A percentile compares a stretch with the other conserved stretches of the same genome.
These are phyloP conservation scores for Candida railenensis DNA, from an alignment of 805 yeast species.

Conservation along the genomic window DNA sequence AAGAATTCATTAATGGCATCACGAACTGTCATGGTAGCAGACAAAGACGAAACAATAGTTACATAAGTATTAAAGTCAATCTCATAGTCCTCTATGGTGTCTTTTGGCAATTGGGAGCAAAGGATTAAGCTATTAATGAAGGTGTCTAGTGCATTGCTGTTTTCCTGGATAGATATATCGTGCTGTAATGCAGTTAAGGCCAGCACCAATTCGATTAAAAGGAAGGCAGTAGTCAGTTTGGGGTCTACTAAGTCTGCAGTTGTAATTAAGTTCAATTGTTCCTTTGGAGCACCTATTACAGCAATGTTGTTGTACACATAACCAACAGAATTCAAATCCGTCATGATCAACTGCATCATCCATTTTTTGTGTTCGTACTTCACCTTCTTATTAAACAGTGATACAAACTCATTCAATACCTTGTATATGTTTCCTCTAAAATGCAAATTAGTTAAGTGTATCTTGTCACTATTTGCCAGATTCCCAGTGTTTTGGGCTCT, in stretches of 20 bases:
- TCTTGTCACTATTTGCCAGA: background rate
- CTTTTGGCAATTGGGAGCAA: conserved; percentile 42
- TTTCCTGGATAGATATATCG: conserved; percentile 17
- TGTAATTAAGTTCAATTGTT: conserved; percentile 4
- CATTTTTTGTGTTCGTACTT: conserved; percentile 13
- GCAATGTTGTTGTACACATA: conserved; percentile 9
- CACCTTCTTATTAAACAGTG: conserved; percentile 26
- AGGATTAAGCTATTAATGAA: conserved; percentile 27
- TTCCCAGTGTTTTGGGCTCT: conserved; percentile 14
- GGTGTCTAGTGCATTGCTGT: conserved; percentile 18
- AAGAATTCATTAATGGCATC: conserved; percentile 60
- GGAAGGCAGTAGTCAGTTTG: conserved; percentile 14
- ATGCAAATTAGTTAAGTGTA: conserved; percentile 9
- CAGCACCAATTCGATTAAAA: conserved; percentile 32
- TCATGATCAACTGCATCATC: conserved; percentile 14
- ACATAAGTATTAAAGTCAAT: conserved; percentile 69
- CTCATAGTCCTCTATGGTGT: conserved; percentile 46
- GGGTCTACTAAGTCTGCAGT: conserved; percentile 19
- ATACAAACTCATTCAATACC: conserved; percentile 22
- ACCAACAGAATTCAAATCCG: conserved; percentile 23
- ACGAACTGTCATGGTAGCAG: conserved; percentile 51
- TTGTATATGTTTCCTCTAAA: conserved; percentile 29
- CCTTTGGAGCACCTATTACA: conserved; percentile 10
- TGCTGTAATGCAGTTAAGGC: conserved; percentile 30
- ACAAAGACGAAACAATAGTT: conserved; percentile 70